phyloP scores from a whole-genome alignment of 208 protist genomes.

The Angomonas ambiguus region DNA sequence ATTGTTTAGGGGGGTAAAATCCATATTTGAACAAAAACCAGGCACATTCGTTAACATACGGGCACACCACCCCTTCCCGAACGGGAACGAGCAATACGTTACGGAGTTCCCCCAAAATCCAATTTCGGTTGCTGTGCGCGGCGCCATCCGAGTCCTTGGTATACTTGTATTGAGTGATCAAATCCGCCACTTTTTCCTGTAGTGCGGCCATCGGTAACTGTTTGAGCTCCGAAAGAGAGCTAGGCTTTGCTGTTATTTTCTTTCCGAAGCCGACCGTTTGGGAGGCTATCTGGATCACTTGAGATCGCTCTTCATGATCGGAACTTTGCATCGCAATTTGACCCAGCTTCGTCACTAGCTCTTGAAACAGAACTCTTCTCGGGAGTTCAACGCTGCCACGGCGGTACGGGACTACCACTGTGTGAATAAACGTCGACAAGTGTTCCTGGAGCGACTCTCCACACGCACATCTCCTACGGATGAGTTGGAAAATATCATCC shows the following conservation, averaged over 20 bases:
- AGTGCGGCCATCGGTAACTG: slow-evolving; percentile 50
- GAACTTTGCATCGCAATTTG: slow-evolving; percentile 71
- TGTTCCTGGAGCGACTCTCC: slow-evolving; percentile 88
- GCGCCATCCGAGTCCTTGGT: slow-evolving; percentile 51
- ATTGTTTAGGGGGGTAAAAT: slow-evolving; percentile 48
- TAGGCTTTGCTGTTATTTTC: slow-evolving; percentile 58
- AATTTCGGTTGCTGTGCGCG: slow-evolving; percentile 67
- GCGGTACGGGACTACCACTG: slow-evolving; percentile 77
- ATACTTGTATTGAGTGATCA: slow-evolving; percentile 61
- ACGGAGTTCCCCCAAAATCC: slow-evolving; percentile 78
- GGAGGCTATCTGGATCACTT: slow-evolving; percentile 71
- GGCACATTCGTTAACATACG: slow-evolving; percentile 61
- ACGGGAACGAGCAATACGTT: slow-evolving; percentile 71
- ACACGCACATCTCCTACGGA: slow-evolving; percentile 50
- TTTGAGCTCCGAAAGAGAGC: slow-evolving; percentile 59
- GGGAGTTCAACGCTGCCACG: slow-evolving; percentile 76
- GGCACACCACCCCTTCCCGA: slow-evolving; percentile 35
- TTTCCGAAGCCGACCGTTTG: slow-evolving; percentile 74
- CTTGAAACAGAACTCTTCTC: slow-evolving; percentile 69
- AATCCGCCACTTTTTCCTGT: slow-evolving; percentile 63
- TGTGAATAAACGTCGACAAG: slow-evolving; percentile 79
- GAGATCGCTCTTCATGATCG: slow-evolving; percentile 57
- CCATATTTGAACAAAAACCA: slow-evolving; percentile 57
- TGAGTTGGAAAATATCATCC: slow-evolving; percentile 73
- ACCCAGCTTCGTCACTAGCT: slow-evolving; percentile 66